These are phyloP conservation scores for Ehretia macrophylla DNA, from an alignment of 257 asterid species.

Conservation along the genomic window DNA sequence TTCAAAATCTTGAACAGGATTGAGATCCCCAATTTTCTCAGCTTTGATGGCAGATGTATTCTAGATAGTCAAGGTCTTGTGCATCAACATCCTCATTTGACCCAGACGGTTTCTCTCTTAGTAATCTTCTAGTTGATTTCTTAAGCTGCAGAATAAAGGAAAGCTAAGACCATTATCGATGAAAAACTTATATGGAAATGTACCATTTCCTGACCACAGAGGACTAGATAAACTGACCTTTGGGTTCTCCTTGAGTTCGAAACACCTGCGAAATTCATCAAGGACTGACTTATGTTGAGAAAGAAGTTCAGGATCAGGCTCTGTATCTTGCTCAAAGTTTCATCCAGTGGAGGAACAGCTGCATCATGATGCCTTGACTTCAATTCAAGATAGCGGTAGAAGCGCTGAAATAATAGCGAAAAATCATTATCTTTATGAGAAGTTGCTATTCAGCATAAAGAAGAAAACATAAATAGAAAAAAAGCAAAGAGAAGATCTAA, in stretches of 20 bases:
- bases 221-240: constrained; percentile 57
- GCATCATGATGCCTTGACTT: constrained; percentile 78
- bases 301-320: constrained; percentile 68
- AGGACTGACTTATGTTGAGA: constrained; percentile 45
- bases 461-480: background rate
- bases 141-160: constrained; percentile 57
- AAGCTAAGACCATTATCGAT: constrained; percentile 8
- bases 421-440: background rate
- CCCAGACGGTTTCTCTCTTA: constrained; percentile 67
- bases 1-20: constrained; percentile 85
- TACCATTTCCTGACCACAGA: background rate
- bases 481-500: background rate
- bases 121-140: constrained; percentile 64
- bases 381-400: constrained; percentile 67
- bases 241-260: constrained; percentile 87
- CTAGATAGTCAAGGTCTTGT: constrained; percentile 52
- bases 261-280: constrained; percentile 55
- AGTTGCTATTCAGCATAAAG: no score
- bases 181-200: background rate
- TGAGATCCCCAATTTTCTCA: constrained; percentile 59
- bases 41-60: constrained; percentile 44
- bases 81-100: constrained; percentile 54
- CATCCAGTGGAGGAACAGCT: constrained; percentile 81
- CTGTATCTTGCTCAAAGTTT: constrained; percentile 72
- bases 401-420: constrained; percentile 46